phyloP scores from a whole-genome alignment of 164 flowering plant species.

The Nelumbo lutea region DNA sequence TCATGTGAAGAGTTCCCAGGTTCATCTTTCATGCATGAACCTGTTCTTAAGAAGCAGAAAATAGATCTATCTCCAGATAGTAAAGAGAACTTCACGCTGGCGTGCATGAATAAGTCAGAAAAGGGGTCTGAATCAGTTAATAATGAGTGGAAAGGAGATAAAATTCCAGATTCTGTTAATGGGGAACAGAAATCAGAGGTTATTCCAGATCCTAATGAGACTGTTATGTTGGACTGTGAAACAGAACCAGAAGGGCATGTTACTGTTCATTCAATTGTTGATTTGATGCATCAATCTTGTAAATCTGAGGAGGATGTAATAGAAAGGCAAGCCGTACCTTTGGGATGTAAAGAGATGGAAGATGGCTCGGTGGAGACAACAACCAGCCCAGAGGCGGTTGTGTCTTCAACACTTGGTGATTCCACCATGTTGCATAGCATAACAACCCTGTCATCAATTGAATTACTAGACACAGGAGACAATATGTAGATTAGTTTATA shows the following conservation, averaged over 20 bases:
- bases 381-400: conserved; percentile 4
- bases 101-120: conserved; percentile 2
- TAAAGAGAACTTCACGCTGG: conserved; percentile 7
- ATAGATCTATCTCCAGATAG: conserved; percentile 12
- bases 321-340: conserved; percentile 4
- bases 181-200: conserved; percentile 16
- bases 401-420: conserved; percentile 1
- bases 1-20: conserved; percentile 16
- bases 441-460: conserved; percentile 1
- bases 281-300: conserved; percentile 10
- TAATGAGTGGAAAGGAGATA: conserved; percentile 9
- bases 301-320: conserved; percentile 16
- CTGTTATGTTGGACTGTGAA: conserved; percentile 1
- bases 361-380: conserved; percentile 10
- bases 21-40: conserved; percentile 11
- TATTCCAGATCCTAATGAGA: conserved; percentile 12
- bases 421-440: conserved; percentile 2
- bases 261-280: conserved; percentile 11
- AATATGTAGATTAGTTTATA: conserved; percentile 3
- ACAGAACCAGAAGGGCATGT: conserved; percentile 10
- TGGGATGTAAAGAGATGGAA: conserved; percentile 4
- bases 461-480: neutral
- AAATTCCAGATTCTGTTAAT: conserved; percentile 9
- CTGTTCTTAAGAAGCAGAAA: conserved; percentile 14
- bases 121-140: conserved; percentile 1